Base-by-base conservation (phyloP, 2,329 filamentous ascomycete genomes). In the Pseudocercospora vitis region DNA sequence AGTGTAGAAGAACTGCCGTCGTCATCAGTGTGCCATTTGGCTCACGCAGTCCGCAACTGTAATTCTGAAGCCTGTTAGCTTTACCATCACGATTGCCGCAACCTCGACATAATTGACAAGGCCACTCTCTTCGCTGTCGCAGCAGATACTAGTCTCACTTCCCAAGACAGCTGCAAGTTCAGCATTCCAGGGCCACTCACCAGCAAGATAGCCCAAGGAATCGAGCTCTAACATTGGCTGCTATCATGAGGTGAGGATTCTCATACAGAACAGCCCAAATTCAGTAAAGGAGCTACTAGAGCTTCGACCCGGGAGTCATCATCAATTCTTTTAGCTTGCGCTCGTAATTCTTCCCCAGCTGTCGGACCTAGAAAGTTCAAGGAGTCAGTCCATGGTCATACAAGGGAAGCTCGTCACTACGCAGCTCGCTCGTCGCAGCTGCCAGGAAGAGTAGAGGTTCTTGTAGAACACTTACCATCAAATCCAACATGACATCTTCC, bases 401-500 rank as follows among this genome's bases (percentile, higher is more conserved):
- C n/a, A n/a, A n/a, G n/a, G n/a, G n/a, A n/a, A n/a, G n/a, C n/a
- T n/a, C n/a, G n/a, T n/a, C n/a, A n/a, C n/a, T n/a, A n/a, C n/a
- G n/a, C n/a, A n/a, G n/a, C n/a, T n/a, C n/a, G n/a, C n/a, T n/a
- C n/a, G n/a, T n/a, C n/a, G n/a, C n/a, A n/a, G n/a, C n/a, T n/a
- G n/a, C n/a, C n/a, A n/a, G n/a, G n/a, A n/a, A n/a, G n/a, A n/a
- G n/a, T n/a, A n/a, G n/a, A n/a, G n/a, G n/a, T n/a, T n/a, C n/a
- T n/a, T n/a, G n/a, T n/a, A n/a, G n/a, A n/a, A n/a, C n/a, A n/a
- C n/a, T 73, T 2, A 89, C 78, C 1, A 83, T 82, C 33, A 89
- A 71, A 70, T 89, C 86, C 8, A 88, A 73, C 73, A 89, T 76
- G 1, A 90, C 86, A 67, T 90, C 87, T 67, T 90, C 87, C 4